Conservation (phyloP, 2,329 filamentous ascomycete species). For the Hypoxylon rubiginosum region DNA sequence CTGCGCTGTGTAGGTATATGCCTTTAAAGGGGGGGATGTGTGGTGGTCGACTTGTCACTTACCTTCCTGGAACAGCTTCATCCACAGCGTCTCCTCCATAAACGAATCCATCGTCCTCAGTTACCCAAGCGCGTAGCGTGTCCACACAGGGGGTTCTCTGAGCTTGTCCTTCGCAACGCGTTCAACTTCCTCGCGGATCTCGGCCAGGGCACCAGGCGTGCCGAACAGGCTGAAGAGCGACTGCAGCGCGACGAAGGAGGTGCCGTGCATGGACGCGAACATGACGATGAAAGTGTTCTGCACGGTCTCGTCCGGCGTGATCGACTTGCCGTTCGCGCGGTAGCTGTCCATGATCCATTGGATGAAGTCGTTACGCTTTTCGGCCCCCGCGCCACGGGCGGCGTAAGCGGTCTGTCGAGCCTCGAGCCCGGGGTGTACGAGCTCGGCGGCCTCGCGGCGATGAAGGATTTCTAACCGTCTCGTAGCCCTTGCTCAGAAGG, state of each 20-base stretch:
- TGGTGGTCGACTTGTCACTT: conserved; percentile 6
- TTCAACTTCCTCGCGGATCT: conserved; percentile 38
- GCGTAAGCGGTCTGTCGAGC: conserved; percentile 31
- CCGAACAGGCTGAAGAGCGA: conserved; percentile 34
- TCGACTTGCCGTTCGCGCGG: conserved; percentile 34
- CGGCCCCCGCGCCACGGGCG: conserved; percentile 11
- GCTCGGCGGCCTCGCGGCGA: conserved; percentile 35
- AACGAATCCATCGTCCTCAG: conserved; percentile 38
- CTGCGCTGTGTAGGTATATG: conserved; percentile 20
- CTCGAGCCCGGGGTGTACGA: conserved; percentile 39
- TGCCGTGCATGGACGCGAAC: conserved; percentile 40
- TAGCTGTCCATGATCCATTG: conserved; percentile 42
- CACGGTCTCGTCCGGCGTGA: conserved; percentile 34
- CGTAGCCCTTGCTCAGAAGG: conserved; percentile 30
- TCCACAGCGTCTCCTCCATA: conserved; percentile 39
- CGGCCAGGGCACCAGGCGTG: conserved; percentile 28
- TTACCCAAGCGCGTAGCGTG: conserved; percentile 37
- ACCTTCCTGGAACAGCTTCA: conserved; percentile 40
- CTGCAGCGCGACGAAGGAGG: conserved; percentile 32
- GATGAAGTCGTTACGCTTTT: conserved; percentile 40
- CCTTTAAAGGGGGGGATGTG: conserved; percentile 1
- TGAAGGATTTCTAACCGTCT: conserved; percentile 18
- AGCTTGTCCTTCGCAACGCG: conserved; percentile 25
- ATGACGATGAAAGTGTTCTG: conserved; percentile 42
- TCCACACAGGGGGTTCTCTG: conserved; percentile 29